Base-by-base conservation (phyloP, 1,284 basidiomycete species). In the Meripilus lineatus region DNA sequence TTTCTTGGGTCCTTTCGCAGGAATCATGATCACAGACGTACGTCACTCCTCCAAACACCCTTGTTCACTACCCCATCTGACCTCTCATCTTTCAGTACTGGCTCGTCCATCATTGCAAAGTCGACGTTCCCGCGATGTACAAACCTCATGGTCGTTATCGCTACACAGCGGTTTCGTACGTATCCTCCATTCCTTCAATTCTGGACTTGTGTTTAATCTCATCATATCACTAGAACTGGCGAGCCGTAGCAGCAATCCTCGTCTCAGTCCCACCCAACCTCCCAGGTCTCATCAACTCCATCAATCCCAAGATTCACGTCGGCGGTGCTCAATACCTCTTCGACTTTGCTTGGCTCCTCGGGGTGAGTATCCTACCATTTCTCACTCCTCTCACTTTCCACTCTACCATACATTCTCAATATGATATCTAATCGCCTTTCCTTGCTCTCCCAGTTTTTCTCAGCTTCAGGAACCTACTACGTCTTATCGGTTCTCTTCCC, bases 121-220 rank as follows among this genome's bases (percentile, higher is more conserved):
- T 84, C 8, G 81, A 84, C 47, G 81, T 87, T 5, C 79, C 79
- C 18, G 74, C 81, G 0, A 83, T 86, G 81, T 87, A 84, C 52
- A 70, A 76, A 49, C 83, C 81, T 5, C 64, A 72, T 39, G 81
- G 82, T 6, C 69, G 78, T 37, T 87, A 86, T 58, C 64, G 70
- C 17, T 87, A 85, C 55, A 72, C 57, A 68, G 71, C 43, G 83
- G 84, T 38, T 74, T 79, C 38, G 83, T 85, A 55, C 50, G 77
- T 67, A 5, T 3, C 28, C 40, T 37, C 30, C 20, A 14, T 33
- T 35, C 15, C 38, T 10, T 30, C 28, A 30, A 30, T n/a, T 30
- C 10, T 10, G n/a, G n/a, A 10, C 28, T 8, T n/a, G 28, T 10
- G n/a, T 30, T 30, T n/a, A 30, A 30, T 10, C n/a, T 30, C 28